Conservation (phyloP, 805 yeast species). For the Cyberlindnera mrakii region DNA sequence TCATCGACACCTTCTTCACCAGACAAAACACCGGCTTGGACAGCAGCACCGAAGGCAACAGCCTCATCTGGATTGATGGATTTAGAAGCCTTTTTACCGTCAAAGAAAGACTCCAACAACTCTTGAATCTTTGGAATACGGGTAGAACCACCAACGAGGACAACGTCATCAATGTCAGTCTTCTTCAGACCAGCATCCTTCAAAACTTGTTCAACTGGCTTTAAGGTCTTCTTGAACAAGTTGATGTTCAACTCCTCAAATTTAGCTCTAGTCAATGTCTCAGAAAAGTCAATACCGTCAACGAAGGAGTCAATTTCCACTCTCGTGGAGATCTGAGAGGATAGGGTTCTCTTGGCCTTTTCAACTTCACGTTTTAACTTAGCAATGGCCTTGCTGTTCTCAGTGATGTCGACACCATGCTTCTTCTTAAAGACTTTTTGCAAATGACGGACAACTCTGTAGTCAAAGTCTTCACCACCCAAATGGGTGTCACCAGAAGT, state of each 20-base stretch:
- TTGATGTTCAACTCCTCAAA: slow-evolving; percentile 94
- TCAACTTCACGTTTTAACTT: slow-evolving; percentile 96
- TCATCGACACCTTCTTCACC: slow-evolving; percentile 94
- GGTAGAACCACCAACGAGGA: slow-evolving; percentile 97
- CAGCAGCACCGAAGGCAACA: slow-evolving; percentile 99
- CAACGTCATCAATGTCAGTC: slow-evolving; percentile 88
- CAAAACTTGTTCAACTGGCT: slow-evolving; percentile 93
- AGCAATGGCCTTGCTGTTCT: slow-evolving; percentile 81
- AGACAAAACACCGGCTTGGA: slow-evolving; percentile 94
- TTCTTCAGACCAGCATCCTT: slow-evolving; percentile 88
- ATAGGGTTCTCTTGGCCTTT: slow-evolving; percentile 94
- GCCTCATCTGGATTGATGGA: slow-evolving; percentile 99
- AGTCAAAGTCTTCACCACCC: slow-evolving; percentile 97
- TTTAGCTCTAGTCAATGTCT: slow-evolving; percentile 94
- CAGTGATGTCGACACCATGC: slow-evolving; percentile 75
- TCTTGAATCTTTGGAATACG: slow-evolving; percentile 98
- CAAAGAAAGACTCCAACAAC: slow-evolving; percentile 81
- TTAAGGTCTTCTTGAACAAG: slow-evolving; percentile 87
- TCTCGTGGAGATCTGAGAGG: slow-evolving; percentile 92
- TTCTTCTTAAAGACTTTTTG: slow-evolving; percentile 88
- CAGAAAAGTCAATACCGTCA: slow-evolving; percentile 94
- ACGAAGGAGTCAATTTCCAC: slow-evolving; percentile 92
- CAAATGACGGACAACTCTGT: slow-evolving; percentile 82
- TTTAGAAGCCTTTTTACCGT: slow-evolving; percentile 94
- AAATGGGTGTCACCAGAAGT: slow-evolving; percentile 96